phyloP scores from a whole-genome alignment of 2,329 filamentous ascomycete genomes.

The Aspergillus sp. region DNA sequence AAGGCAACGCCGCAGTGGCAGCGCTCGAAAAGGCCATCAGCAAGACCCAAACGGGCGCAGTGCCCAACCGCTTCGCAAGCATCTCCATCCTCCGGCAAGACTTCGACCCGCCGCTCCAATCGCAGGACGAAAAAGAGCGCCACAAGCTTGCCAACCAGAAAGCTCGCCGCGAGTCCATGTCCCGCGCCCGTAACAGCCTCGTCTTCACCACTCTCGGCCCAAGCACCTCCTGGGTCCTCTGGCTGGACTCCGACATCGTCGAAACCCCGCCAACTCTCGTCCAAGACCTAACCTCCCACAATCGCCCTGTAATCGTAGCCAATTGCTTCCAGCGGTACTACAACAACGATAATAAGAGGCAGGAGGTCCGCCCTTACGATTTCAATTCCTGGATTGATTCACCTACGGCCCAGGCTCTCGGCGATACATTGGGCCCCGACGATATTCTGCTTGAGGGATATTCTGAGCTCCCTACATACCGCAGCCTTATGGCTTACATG shows the following conservation, averaged over 20 bases:
- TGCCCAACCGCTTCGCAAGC: conserved; percentile 82
- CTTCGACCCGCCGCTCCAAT: conserved; percentile 76
- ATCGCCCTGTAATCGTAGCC: conserved; percentile 88
- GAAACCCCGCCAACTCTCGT: conserved; percentile 84
- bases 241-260: conserved; percentile 89
- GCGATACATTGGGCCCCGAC: conserved; percentile 77
- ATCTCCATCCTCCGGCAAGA: conserved; percentile 95
- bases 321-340: conserved; percentile 93
- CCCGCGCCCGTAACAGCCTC: conserved; percentile 87
- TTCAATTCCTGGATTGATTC: conserved; percentile 98
- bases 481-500: conserved; percentile 87
- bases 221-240: conserved; percentile 90
- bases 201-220: conserved; percentile 94
- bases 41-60: conserved; percentile 79
- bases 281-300: conserved; percentile 82
- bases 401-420: conserved; percentile 72
- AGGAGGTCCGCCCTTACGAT: conserved; percentile 83
- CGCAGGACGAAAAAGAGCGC: conserved; percentile 82
- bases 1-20: conserved; percentile 82
- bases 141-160: conserved; percentile 94
- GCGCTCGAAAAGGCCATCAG: conserved; percentile 81
- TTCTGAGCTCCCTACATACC: conserved; percentile 86
- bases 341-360: conserved; percentile 68
- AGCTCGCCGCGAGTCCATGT: conserved; percentile 81
- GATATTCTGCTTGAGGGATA: conserved; percentile 95